Evolutionary conservation across 768 basidiomycete genomes (phyloP).

Genomic region (Tremella yokohamensis): DNA sequence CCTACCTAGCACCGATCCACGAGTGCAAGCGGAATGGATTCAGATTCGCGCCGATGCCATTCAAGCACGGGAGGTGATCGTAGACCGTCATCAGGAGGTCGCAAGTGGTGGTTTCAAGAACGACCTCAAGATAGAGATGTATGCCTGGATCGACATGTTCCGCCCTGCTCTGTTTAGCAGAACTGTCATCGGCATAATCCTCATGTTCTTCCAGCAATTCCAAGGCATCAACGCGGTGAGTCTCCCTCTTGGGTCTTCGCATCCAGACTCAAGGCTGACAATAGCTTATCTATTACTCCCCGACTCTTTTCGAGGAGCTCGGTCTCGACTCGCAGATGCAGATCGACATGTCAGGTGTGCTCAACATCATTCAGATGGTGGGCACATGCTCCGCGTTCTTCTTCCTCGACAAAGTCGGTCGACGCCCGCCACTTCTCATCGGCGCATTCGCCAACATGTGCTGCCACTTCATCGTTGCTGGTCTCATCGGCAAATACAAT

Average conservation of each 20-base stretch:
- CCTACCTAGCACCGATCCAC: conserved; percentile 9
- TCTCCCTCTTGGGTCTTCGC: not conserved
- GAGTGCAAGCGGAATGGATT: conserved; percentile 28
- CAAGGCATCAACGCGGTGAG: conserved; percentile 21
- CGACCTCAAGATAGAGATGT: not conserved
- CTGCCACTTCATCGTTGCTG: conserved; percentile 61
- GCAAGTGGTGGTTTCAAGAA: conserved; percentile 4
- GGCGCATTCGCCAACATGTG: conserved; percentile 57
- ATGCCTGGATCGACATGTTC: not conserved
- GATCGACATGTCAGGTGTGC: conserved; percentile 14
- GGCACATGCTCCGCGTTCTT: conserved; percentile 10
- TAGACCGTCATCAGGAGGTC: conserved; percentile 12
- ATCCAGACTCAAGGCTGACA: conserved; percentile 10
- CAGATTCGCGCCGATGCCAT: conserved; percentile 15
- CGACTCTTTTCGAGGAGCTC: conserved; percentile 13
- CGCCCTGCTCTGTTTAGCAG: not conserved
- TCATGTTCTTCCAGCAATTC: conserved; percentile 34
- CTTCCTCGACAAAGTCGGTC: conserved; percentile 16
- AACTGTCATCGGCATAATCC: conserved; percentile 12
- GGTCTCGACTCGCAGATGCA: conserved; percentile 13
- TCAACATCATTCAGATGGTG: conserved; percentile 22
- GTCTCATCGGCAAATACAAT: conserved; percentile 61
- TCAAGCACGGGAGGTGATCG: conserved; percentile 6
- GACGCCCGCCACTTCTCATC: conserved; percentile 13
- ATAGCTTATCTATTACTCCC: conserved; percentile 9